Conservation (phyloP, 2,329 filamentous ascomycete species). For the Fusarium penzigii region DNA sequence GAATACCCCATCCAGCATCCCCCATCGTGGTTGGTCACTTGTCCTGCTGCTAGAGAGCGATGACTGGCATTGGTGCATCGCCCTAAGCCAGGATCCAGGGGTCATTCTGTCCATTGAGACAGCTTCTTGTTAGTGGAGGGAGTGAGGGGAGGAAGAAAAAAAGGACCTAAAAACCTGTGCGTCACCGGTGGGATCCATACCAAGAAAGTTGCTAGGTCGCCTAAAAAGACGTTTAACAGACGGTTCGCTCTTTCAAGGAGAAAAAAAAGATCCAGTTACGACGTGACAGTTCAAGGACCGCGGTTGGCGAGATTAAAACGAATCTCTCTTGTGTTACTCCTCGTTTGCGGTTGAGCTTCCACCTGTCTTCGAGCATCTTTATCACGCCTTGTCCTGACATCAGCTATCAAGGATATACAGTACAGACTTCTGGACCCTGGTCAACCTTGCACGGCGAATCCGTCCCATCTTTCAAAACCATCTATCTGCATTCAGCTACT, state of each 20-base stretch:
- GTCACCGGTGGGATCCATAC: conserved; percentile 33
- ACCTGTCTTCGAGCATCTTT: too few species aligned
- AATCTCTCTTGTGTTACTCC: background rate
- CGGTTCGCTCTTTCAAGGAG: too few species aligned
- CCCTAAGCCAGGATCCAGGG: conserved; percentile 27
- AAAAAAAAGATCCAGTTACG: too few species aligned
- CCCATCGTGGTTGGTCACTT: conserved; percentile 10
- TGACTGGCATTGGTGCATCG: conserved; percentile 33
- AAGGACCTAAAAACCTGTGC: conserved; percentile 30
- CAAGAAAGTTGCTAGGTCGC: conserved; percentile 9
- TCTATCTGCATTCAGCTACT: too few species aligned
- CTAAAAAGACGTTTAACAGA: background rate
- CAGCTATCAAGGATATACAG: too few species aligned
- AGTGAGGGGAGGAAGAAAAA: conserved; percentile 15
- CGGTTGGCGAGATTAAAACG: background rate
- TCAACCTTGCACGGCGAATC: too few species aligned
- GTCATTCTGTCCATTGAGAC: background rate
- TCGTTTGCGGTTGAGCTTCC: too few species aligned
- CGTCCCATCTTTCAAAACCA: too few species aligned
- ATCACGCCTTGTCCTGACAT: too few species aligned
- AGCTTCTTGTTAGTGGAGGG: background rate
- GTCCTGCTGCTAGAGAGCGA: conserved; percentile 26
- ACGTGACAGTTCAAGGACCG: background rate
- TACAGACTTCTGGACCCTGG: too few species aligned
- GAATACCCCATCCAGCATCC: conserved; percentile 8